Percentiles rank a stretch among this genome's conserved stretches.
Evolutionary conservation across 140 eudicot species (phyloP).

Genomic region (Anethum foeniculum): DNA sequence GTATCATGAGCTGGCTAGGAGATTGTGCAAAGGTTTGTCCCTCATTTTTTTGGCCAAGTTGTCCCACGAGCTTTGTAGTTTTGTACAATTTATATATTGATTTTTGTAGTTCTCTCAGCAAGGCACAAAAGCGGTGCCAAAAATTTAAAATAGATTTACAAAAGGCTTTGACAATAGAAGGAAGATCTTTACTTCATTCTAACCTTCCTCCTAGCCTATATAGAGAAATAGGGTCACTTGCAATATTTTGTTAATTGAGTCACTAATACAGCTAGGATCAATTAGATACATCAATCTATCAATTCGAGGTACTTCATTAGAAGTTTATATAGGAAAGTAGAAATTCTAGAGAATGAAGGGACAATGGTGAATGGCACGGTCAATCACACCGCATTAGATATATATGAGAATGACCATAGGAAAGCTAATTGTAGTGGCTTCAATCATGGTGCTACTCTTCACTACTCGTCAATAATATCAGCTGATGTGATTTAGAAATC

Average conservation of each 20-base stretch:
- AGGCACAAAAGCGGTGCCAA: background rate
- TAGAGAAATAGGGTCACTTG: background rate
- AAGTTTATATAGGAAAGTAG: conserved; percentile 1
- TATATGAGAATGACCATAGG: background rate
- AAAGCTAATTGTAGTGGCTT: background rate
- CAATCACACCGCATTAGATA: background rate
- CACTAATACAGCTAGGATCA: background rate
- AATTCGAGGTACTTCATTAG: background rate
- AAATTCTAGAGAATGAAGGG: background rate
- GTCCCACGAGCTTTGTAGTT: background rate
- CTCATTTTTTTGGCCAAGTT: background rate
- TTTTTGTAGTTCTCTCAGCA: background rate
- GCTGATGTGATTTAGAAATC: background rate
- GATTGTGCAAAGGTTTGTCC: conserved; percentile 88
- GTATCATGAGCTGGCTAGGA: conserved; percentile 94
- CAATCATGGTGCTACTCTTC: background rate
- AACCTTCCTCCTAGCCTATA: background rate
- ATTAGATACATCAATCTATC: background rate
- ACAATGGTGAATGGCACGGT: background rate
- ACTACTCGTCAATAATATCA: background rate
- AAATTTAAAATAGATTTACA: background rate
- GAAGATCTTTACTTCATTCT: background rate
- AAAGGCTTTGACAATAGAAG: background rate
- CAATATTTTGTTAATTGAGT: background rate
- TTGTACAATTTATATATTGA: background rate